Conservation (phyloP, 176 grass and related monocot species). For the Hordeum vulgare region MorexV3_pseudomolecules_assembly NC_058520.1:574019034-574019533, state of each 20-base stretch:
- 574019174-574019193: no score
- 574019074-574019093: no score
- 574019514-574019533: neutral
- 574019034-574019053: no score
- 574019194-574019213: no score
- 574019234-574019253: neutral
- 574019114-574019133: no score
- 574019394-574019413: neutral
- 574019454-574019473: slow-evolving; percentile 93
- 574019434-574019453: slow-evolving; percentile 82
- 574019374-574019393: neutral
- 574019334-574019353: neutral
- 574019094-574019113: no score
- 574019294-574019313: neutral
- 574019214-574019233: neutral
- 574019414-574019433: slow-evolving; percentile 49
- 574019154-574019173: no score
- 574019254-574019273: slow-evolving; percentile 2
- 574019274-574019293: neutral
- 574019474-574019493: slow-evolving; percentile 81
- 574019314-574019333: neutral
- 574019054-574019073: no score
- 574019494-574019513: slow-evolving; percentile 55
- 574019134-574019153: no score
- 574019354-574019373: slow-evolving; percentile 7